These are phyloP conservation scores for Hypoxylon fuscum DNA, from an alignment of 495 filamentous ascomycete genomes.

Conservation along the genomic window DNA sequence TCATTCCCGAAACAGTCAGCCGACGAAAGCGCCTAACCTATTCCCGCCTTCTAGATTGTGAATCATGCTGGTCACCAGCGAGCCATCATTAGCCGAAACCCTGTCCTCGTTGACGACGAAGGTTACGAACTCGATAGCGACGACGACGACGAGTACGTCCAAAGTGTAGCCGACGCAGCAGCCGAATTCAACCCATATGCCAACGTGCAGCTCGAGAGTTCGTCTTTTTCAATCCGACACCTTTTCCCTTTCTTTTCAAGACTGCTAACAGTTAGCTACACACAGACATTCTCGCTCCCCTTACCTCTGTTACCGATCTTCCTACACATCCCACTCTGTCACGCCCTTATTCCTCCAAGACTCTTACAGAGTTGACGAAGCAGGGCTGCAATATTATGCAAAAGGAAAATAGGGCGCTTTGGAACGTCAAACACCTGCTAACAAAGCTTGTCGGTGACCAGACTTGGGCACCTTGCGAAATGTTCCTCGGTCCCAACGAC, in stretches of 20 bases:
- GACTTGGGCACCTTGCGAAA: constrained; percentile 77
- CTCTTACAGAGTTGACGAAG: constrained; percentile 79
- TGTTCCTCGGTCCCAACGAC: constrained; percentile 65
- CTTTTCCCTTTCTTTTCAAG: too few species aligned
- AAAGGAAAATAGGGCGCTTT: constrained; percentile 77
- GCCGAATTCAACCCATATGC: constrained; percentile 86
- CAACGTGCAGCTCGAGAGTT: constrained; percentile 83
- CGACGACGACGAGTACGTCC: constrained; percentile 71
- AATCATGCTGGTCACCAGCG: constrained; percentile 86
- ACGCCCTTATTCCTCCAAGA: constrained; percentile 80
- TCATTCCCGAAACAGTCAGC: constrained; percentile 12
- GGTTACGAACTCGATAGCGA: constrained; percentile 86
- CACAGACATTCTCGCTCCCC: constrained; percentile 83
- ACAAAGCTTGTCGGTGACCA: constrained; percentile 81
- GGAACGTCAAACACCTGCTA: constrained; percentile 79
- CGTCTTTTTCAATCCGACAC: constrained; percentile 2
- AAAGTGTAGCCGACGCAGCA: constrained; percentile 71
- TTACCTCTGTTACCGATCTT: constrained; percentile 87
- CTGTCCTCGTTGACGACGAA: constrained; percentile 80
- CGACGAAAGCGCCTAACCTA: constrained; percentile 4
- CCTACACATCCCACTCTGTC: constrained; percentile 85
- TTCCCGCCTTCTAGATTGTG: constrained; percentile 66
- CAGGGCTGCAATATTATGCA: constrained; percentile 75
- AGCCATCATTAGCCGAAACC: constrained; percentile 82
- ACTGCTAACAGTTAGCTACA: constrained; percentile 29